A percentile compares a stretch with the other conserved stretches of the same genome.
Conservation (phyloP, 306 rosid species). For the Bauhinia variegata region DNA sequence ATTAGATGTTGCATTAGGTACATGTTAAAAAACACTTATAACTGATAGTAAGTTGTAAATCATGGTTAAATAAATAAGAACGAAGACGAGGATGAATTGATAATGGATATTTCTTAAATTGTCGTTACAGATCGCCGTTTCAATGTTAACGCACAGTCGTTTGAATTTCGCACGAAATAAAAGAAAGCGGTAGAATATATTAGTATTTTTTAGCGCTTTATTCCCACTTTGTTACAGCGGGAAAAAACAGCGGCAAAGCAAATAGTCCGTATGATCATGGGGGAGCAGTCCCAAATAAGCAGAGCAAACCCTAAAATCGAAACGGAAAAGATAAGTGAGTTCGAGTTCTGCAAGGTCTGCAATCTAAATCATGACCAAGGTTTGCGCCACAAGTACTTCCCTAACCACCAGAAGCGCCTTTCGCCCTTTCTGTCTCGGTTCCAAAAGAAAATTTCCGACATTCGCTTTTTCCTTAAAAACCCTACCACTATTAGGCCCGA, state of each 20-base stretch:
- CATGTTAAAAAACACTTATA: too few relatives aligned
- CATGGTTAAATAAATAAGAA: too few relatives aligned
- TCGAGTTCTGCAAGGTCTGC: constrained; percentile 82
- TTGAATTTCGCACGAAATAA: too few relatives aligned
- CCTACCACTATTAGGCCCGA: constrained; percentile 59
- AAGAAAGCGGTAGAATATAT: too few relatives aligned
- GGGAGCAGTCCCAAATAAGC: constrained; percentile 24
- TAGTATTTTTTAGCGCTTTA: too few relatives aligned
- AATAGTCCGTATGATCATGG: constrained; percentile 31
- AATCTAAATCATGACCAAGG: constrained; percentile 78
- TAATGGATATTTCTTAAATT: too few relatives aligned
- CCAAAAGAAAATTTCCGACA: constrained; percentile 62
- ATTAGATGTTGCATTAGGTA: too few relatives aligned
- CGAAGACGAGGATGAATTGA: too few relatives aligned
- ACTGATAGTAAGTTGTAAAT: too few relatives aligned
- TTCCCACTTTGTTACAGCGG: background rate
- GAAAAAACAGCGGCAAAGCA: background rate
- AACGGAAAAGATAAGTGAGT: constrained; percentile 50
- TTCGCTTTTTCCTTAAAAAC: constrained; percentile 61
- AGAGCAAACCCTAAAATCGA: constrained; percentile 35
- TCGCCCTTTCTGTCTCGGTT: constrained; percentile 74
- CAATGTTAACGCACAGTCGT: too few relatives aligned
- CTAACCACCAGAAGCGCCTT: constrained; percentile 75
- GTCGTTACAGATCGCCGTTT: too few relatives aligned
- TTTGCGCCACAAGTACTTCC: constrained; percentile 83